A percentile compares a stretch with the other conserved stretches of the same genome.
These are phyloP conservation scores for Blastobotrys ciferrii DNA, from an alignment of 1,139 yeast genomes.

Conservation along the genomic window DNA sequence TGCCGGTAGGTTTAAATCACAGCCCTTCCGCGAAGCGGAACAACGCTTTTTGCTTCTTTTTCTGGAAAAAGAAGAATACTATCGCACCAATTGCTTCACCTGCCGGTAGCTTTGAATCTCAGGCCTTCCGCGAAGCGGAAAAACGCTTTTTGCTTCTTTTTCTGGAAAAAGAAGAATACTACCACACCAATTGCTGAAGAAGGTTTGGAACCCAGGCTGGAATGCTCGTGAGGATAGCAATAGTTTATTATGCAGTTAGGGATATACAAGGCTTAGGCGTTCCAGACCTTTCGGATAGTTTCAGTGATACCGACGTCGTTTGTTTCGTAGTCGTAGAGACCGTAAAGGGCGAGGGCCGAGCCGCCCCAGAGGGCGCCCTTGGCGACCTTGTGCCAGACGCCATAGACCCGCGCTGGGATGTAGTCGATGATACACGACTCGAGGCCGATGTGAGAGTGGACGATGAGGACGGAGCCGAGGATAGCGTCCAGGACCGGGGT, in stretches of 20 bases:
- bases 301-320: slow-evolving; percentile 59
- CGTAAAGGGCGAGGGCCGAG: slow-evolving; percentile 69
- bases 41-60: too few relatives aligned
- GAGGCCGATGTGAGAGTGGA: slow-evolving; percentile 80
- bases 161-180: too few relatives aligned
- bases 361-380: slow-evolving; percentile 67
- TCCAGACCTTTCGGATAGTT: slow-evolving; percentile 42
- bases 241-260: background rate
- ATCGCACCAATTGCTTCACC: too few relatives aligned
- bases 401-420: slow-evolving; percentile 81
- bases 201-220: background rate
- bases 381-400: slow-evolving; percentile 64
- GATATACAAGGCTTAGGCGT: slow-evolving; percentile 34
- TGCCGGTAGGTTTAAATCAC: too few relatives aligned
- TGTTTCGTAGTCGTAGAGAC: slow-evolving; percentile 79
- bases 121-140: too few relatives aligned
- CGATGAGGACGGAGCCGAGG: slow-evolving; percentile 58
- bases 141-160: too few relatives aligned
- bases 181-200: too few relatives aligned
- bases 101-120: too few relatives aligned
- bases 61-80: too few relatives aligned
- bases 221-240: too few relatives aligned
- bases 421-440: slow-evolving; percentile 86
- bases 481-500: slow-evolving; percentile 70
- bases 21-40: too few relatives aligned